phyloP scores from a whole-genome alignment of 345 rosid species.

The Syzygium jambos region DNA sequence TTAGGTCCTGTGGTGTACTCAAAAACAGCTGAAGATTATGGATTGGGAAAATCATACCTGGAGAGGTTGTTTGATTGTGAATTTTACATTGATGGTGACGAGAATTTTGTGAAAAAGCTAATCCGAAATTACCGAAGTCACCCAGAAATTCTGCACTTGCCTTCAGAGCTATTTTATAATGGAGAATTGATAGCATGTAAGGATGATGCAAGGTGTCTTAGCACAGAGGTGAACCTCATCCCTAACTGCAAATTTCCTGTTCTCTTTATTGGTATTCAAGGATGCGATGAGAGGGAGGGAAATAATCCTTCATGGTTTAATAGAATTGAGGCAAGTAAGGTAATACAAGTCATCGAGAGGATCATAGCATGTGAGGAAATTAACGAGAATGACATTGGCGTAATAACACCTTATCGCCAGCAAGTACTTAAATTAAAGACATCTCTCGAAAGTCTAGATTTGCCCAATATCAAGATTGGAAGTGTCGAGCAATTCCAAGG shows the following conservation, averaged over 20 bases:
- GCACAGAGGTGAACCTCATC: constrained; percentile 28
- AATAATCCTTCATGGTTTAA: constrained; percentile 95
- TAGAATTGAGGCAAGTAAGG: constrained; percentile 85
- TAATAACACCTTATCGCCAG: constrained; percentile 89
- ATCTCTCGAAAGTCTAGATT: constrained; percentile 51
- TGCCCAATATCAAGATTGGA: constrained; percentile 71
- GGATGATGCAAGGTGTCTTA: constrained; percentile 42
- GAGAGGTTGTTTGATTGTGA: constrained; percentile 67
- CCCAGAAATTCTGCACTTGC: constrained; percentile 76
- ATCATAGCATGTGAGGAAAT: constrained; percentile 35
- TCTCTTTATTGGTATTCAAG: constrained; percentile 85
- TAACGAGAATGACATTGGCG: constrained; percentile 59
- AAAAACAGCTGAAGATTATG: constrained; percentile 45
- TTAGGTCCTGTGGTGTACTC: constrained; percentile 89
- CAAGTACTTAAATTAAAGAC: constrained; percentile 75
- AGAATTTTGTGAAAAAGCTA: constrained; percentile 63
- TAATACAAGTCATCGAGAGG: constrained; percentile 49
- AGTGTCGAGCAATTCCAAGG: constrained; percentile 98
- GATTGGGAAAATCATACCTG: constrained; percentile 72
- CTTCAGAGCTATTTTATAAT: constrained; percentile 67
- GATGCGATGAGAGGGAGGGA: constrained; percentile 97
- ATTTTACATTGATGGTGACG: constrained; percentile 36
- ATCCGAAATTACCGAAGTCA: constrained; percentile 77
- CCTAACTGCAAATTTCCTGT: constrained; percentile 72
- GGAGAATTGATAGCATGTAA: constrained; percentile 75